Percentiles rank a stretch among this genome's conserved stretches.
These are phyloP conservation scores for Silene conica DNA, from an alignment of 148 eudicot genomes.

Conservation along the genomic window DNA sequence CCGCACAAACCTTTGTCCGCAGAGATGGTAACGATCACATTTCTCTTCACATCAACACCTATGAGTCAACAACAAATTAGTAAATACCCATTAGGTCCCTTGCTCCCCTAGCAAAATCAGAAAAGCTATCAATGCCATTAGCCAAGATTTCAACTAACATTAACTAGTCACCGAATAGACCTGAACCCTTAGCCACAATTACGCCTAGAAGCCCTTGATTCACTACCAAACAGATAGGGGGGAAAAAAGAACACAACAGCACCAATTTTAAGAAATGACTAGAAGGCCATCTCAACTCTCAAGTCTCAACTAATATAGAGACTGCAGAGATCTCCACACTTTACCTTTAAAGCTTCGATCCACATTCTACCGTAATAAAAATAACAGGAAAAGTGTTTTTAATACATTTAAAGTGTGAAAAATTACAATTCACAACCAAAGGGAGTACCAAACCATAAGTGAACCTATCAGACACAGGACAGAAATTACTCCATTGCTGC, in stretches of 20 bases:
- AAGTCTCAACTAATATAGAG: neutral
- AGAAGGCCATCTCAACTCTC: neutral
- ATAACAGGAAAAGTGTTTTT: neutral
- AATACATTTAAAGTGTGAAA: neutral
- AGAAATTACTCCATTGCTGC: neutral
- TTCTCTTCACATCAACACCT: conserved; percentile 96
- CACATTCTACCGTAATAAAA: neutral
- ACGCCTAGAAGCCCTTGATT: neutral
- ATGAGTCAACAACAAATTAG: conserved; percentile 18
- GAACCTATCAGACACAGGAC: neutral
- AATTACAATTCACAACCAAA: neutral
- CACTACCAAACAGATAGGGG: neutral
- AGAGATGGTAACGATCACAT: conserved; percentile 70
- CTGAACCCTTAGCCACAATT: neutral
- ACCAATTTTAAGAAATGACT: neutral
- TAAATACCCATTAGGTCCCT: neutral
- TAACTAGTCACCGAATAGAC: neutral
- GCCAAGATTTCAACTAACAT: neutral
- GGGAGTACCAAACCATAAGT: neutral
- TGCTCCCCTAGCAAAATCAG: neutral
- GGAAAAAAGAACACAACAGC: neutral
- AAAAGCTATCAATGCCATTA: neutral
- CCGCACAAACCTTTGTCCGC: conserved; percentile 99
- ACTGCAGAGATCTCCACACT: neutral
- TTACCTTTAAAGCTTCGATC: neutral